phyloP scores from a whole-genome alignment of 1,284 basidiomycete species.

The Pascua guehoae region DNA sequence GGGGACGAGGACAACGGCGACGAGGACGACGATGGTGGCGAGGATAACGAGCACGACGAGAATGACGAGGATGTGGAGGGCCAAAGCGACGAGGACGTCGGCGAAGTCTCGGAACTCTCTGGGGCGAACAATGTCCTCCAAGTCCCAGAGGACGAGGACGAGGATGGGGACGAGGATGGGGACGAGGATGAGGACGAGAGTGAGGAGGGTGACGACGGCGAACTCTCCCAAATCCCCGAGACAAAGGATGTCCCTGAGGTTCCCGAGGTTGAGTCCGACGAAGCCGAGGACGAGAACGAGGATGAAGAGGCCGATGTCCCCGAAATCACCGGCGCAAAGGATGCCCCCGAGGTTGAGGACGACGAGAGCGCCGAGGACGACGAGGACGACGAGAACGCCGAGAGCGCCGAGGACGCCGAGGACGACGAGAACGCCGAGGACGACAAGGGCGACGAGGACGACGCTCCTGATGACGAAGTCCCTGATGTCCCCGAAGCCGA shows the following conservation, averaged over 20 bases:
- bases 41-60: background rate
- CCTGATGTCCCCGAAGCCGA: background rate
- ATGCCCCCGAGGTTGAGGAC: background rate
- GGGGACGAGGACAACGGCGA: background rate
- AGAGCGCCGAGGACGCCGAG: background rate
- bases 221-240: no score
- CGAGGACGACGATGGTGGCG: background rate
- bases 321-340: background rate
- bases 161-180: no score
- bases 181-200: no score
- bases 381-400: background rate
- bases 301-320: background rate
- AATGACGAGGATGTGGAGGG: background rate
- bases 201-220: no score
- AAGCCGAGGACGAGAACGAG: background rate
- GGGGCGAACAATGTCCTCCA: background rate
- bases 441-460: background rate
- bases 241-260: no score
- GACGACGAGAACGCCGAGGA: background rate
- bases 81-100: background rate
- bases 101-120: background rate
- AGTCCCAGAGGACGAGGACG: background rate
- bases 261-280: no score
- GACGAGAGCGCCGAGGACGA: background rate
- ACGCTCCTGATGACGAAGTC: background rate